Evolutionary conservation across 164 flowering plant genomes (phyloP), one percentile per base, ranked within the genome.

Genomic region (Umbilicus rupestris): DNA sequence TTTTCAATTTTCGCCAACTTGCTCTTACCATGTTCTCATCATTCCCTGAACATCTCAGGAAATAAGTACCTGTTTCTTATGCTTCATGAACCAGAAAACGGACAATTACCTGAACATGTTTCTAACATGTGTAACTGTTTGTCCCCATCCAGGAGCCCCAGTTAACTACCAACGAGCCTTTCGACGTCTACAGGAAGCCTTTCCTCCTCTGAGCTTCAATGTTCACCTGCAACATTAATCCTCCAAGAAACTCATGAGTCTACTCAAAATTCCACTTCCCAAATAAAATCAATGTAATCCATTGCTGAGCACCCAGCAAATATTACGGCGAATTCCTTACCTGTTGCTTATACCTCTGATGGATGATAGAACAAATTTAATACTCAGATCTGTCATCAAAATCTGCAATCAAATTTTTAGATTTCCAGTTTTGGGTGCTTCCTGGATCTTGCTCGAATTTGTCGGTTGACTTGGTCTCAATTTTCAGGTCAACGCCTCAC

Each of bases 131-230:
- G 67, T 65, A 28, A 50, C 41, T 67, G 24, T n/a, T 62, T 68
- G 59, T 52, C 29, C 11, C 5, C 33, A 1, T 55, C 50, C 87
- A 88, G 95, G 95, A 85, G 73, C 92, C 92, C 28, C 90, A 89
- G 68, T 71, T 89, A 62, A 82, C 90, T 52, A 71, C 88, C 6
- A 73, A 70, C 67, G 73, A 82, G 71, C 79, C 87, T 30, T 87
- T 89, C 64, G 90, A 89, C 68, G 88, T 87, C 42, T 85, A 89
- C 70, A 45, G 75, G 30, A 89, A 78, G 80, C 92, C 96, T 14
- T 87, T 87, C 75, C 60, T 73, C n/a, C 75, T 88, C 60, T 55
- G 33, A 55, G 7, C 31, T 17, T 55, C 31, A 16, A 11, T 28
- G 24, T 2, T 30, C 19, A 55, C 60, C 33, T 28, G 33, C 58